Evolutionary conservation across 345 rosid species (phyloP), one percentile per base, ranked within the genome.

Genomic region (Gossypium turneri): DNA sequence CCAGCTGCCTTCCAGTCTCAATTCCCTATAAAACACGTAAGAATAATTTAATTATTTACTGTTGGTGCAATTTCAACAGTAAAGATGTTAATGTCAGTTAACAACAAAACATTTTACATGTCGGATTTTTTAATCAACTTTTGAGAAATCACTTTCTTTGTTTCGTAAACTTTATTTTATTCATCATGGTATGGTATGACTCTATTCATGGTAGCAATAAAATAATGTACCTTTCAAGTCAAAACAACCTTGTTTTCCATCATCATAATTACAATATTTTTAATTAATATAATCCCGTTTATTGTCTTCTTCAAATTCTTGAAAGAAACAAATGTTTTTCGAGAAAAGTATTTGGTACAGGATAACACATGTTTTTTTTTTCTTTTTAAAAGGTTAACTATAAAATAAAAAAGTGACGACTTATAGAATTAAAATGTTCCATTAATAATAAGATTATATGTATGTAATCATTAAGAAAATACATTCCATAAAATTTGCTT

Each of bases 1-100:
- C 92, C 34, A 95, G 74, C 50, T 67, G 81, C 88, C 81, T 95
- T 27, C 92, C 96, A 65, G 85, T 84, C 81, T 86, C 94, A 41
- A 90, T 73, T 20, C 91, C 99, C 99, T 95, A 62, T 60, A 75
- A 16, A 59, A 12, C 38, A 58, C 2, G 64, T 59, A 59, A 27
- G 9, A 19, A 7, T 4, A 9, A 57, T 19, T 20, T 2, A 2
- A 48, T 12, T 48, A 1, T 34, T 12, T 50, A 50, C 1, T 50
- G 53, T 48, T 48, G 38, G 58, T n/a, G 22, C 58, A 53, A n/a
- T 53, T 6, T 53, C 58, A 53, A 53, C 9, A 16, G 55, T 51
- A 15, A 48, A 48, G 3, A 48, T 48, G 52, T 48, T 48, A 0
- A 13, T 48, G 52, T 48, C 5, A 12, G 58, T 7, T 17, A n/a